These are phyloP conservation scores for Candida sanyaensis DNA, from an alignment of 1,139 yeast species.

Conservation along the genomic window DNA sequence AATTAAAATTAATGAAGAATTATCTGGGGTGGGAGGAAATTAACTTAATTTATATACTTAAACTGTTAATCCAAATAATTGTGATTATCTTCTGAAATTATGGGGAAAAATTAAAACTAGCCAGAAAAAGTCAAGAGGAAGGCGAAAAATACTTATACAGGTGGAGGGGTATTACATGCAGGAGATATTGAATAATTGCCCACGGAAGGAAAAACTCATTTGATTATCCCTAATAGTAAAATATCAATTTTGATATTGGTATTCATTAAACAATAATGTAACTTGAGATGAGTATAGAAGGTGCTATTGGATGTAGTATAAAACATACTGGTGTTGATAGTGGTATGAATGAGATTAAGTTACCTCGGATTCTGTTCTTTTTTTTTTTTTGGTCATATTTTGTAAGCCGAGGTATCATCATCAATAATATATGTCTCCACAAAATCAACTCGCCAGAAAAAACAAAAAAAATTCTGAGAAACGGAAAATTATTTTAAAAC, in stretches of 20 bases:
- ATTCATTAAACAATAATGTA: no score
- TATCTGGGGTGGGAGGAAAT: slow-evolving; percentile 3
- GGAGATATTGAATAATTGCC: background rate
- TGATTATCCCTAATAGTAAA: no score
- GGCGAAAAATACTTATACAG: background rate
- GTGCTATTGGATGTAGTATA: no score
- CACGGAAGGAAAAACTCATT: background rate
- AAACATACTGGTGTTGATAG: no score
- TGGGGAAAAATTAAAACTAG: slow-evolving; percentile 1
- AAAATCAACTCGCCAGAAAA: background rate
- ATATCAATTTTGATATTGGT: no score
- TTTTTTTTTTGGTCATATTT: background rate
- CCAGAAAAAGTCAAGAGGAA: background rate
- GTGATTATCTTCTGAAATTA: slow-evolving; percentile 1
- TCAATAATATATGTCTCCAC: background rate
- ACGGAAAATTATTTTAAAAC: background rate
- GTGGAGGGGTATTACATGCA: background rate
- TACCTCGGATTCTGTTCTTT: background rate
- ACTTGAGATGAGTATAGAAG: no score
- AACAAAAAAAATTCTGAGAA: background rate
- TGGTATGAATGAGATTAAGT: no score
- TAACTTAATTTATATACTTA: background rate
- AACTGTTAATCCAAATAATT: background rate
- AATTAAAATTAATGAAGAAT: background rate
- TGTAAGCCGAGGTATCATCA: background rate